These are phyloP conservation scores for Quaeritorhiza haematococci DNA, from an alignment of 371 early-diverging fungal species.

Conservation along the genomic window DNA sequence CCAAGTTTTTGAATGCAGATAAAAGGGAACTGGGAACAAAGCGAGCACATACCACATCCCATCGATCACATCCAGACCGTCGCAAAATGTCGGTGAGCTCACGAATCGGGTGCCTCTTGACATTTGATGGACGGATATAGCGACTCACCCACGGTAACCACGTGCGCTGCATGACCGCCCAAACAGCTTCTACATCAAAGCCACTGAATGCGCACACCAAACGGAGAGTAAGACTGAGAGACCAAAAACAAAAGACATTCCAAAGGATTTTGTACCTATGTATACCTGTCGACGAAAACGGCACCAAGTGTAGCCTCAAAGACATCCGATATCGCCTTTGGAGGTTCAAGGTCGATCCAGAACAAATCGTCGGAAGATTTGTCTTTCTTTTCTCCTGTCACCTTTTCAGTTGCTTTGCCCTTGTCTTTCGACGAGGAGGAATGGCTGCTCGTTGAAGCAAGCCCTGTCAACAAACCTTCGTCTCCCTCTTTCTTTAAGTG, in stretches of 20 bases:
- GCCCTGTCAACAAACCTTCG: background rate
- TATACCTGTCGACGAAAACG: constrained; percentile 79
- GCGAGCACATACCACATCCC: no score
- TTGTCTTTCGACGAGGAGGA: background rate
- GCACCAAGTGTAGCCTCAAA: constrained; percentile 88
- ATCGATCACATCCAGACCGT: background rate
- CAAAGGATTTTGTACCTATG: no score
- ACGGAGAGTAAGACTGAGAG: no score
- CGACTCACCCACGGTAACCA: background rate
- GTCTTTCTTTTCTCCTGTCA: constrained; percentile 62
- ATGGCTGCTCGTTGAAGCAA: background rate
- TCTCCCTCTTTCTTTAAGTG: constrained; percentile 23
- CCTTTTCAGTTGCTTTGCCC: background rate
- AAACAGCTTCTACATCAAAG: background rate
- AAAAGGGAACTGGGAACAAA: no score
- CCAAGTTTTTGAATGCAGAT: no score
- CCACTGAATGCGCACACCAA: no score
- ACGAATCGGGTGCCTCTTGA: background rate
- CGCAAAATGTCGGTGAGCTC: background rate
- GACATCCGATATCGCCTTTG: constrained; percentile 84
- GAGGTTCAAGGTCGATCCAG: constrained; percentile 46
- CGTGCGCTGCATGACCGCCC: background rate
- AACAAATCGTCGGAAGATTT: constrained; percentile 23
- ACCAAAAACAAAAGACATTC: no score
- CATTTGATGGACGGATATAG: background rate